These are phyloP conservation scores for Diaporthe longicolla DNA, from an alignment of 2,329 filamentous ascomycete species.

Conservation along the genomic window DNA sequence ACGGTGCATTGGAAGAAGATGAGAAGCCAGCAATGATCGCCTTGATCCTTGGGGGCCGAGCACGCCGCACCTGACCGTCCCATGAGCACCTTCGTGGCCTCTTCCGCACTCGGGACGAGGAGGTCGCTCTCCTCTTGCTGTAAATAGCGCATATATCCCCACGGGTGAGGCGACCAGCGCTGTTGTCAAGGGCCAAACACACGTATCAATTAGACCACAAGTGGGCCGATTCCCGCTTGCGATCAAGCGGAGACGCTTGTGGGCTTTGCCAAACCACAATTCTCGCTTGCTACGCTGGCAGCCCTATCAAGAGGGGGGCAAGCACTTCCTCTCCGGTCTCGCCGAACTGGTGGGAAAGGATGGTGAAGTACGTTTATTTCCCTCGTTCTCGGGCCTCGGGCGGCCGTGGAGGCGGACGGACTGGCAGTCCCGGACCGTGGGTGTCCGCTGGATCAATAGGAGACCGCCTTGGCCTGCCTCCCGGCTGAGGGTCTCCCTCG, in stretches of 20 bases:
- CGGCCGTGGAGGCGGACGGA: neutral
- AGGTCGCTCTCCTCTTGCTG: conserved; percentile 56
- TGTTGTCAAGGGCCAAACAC: conserved; percentile 73
- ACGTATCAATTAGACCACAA: conserved; percentile 69
- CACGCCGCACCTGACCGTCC: neutral
- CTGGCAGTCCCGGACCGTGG: conserved; percentile 22
- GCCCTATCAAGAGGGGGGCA: neutral
- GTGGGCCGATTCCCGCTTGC: conserved; percentile 76
- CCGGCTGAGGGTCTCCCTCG: neutral
- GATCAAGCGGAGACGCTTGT: conserved; percentile 67
- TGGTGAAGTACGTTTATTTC: neutral
- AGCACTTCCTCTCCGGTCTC: neutral
- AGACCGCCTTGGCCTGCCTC: neutral
- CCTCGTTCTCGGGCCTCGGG: neutral
- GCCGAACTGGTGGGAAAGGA: conserved; percentile 17
- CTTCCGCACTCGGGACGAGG: neutral
- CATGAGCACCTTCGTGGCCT: neutral
- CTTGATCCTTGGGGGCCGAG: neutral
- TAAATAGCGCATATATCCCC: conserved; percentile 69
- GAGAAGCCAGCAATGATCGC: neutral
- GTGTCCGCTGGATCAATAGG: conserved; percentile 24
- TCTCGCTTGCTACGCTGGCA: conserved; percentile 47
- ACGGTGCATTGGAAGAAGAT: conserved; percentile 54
- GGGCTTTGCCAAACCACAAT: conserved; percentile 57
- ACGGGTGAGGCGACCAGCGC: conserved; percentile 69